A percentile compares a stretch with the other conserved stretches of the same genome.
Evolutionary conservation across 2,329 filamentous ascomycete species (phyloP).

Genomic region (Stachybotrys chartarum): DNA sequence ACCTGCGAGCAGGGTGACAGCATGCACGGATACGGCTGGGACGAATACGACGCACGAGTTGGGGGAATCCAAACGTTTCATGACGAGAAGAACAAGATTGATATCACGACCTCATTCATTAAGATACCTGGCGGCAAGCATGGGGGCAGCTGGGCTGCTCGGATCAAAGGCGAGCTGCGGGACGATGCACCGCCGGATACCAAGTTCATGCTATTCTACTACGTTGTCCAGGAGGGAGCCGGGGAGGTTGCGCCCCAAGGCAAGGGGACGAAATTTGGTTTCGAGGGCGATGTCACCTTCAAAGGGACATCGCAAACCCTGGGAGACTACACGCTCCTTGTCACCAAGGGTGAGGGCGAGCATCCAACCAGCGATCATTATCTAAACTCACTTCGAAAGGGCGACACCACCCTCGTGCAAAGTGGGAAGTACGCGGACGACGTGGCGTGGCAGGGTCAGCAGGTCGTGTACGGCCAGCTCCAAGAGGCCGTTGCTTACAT

Average conservation of each 20-base stretch:
- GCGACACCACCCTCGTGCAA: slow-evolving; percentile 69
- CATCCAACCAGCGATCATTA: slow-evolving; percentile 59
- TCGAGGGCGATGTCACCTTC: slow-evolving; percentile 57
- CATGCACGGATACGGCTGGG: slow-evolving; percentile 96
- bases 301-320: slow-evolving; percentile 63
- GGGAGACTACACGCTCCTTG: slow-evolving; percentile 70
- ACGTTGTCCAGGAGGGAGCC: slow-evolving; percentile 73
- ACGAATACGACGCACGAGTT: slow-evolving; percentile 84
- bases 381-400: slow-evolving; percentile 59
- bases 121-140: slow-evolving; percentile 81
- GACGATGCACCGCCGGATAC: slow-evolving; percentile 59
- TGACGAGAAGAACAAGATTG: slow-evolving; percentile 79
- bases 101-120: slow-evolving; percentile 88
- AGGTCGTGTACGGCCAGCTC: slow-evolving; percentile 46
- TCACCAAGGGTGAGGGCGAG: slow-evolving; percentile 63
- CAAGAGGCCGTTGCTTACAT: slow-evolving; percentile 43
- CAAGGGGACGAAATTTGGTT: slow-evolving; percentile 42
- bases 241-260: slow-evolving; percentile 52
- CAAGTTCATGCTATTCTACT: slow-evolving; percentile 75
- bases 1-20: slow-evolving; percentile 94
- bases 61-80: slow-evolving; percentile 88
- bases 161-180: slow-evolving; percentile 75
- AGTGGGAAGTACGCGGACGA: slow-evolving; percentile 62
- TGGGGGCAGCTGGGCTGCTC: slow-evolving; percentile 86
- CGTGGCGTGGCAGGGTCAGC: slow-evolving; percentile 78